Conservation (phyloP, 2,329 filamentous ascomycete species). For the Hysterium pulicare region DNA sequence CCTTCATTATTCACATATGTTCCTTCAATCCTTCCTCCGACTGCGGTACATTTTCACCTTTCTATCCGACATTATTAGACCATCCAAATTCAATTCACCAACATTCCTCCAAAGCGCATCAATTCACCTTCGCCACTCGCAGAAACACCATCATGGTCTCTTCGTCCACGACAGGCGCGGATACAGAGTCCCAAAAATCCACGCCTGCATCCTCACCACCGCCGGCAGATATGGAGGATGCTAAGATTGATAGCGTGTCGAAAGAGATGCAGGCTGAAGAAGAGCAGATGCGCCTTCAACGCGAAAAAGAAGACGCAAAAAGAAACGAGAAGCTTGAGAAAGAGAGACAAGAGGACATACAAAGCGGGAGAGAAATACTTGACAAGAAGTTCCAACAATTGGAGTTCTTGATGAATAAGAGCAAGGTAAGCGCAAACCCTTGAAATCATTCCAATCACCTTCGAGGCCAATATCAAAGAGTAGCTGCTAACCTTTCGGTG, state of each 20-base stretch:
- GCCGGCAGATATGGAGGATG: conserved; percentile 23
- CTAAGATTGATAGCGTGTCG: conserved; percentile 24
- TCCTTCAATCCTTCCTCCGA: too few relatives aligned
- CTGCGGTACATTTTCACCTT: too few relatives aligned
- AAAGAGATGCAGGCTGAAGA: conserved; percentile 46
- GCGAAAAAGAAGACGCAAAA: conserved; percentile 45
- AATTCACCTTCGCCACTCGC: not conserved
- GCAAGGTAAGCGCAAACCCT: conserved; percentile 34
- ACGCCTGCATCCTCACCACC: conserved; percentile 35
- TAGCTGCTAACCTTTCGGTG: too few relatives aligned
- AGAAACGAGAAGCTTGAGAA: conserved; percentile 43
- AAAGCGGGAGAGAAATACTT: conserved; percentile 43
- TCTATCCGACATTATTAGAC: too few relatives aligned
- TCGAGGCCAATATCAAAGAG: not conserved
- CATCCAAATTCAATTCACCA: too few relatives aligned
- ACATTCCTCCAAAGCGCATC: not conserved
- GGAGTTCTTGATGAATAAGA: conserved; percentile 52
- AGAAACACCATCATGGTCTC: conserved; percentile 15
- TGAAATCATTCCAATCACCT: not conserved
- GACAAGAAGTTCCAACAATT: conserved; percentile 52
- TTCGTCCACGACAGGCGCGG: conserved; percentile 19
- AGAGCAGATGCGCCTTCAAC: conserved; percentile 41
- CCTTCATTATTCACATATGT: conserved; percentile 1
- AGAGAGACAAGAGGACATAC: conserved; percentile 45
- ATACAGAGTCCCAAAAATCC: conserved; percentile 22